Conservation (phyloP, 1,139 yeast species). For the Blastobotrys niveus region DNA sequence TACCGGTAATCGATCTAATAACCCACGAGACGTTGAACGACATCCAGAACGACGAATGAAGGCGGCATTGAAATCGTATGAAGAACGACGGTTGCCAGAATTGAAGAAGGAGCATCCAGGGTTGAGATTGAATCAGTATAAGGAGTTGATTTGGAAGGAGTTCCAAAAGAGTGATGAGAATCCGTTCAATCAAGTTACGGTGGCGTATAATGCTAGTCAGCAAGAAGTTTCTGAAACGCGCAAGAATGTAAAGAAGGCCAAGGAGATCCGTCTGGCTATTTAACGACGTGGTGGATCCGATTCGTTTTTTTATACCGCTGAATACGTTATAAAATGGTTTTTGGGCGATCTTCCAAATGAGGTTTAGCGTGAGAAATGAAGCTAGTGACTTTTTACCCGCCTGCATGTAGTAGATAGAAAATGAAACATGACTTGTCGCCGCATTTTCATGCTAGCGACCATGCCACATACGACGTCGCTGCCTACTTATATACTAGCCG, state of each 20-base stretch:
- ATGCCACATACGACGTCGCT: no score
- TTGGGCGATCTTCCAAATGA: no score
- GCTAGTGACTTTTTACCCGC: no score
- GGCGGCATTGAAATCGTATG: slow-evolving; percentile 70
- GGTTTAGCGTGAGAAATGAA: no score
- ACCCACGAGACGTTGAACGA: slow-evolving; percentile 60
- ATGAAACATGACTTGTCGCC: no score
- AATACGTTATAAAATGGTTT: no score
- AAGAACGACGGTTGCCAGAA: slow-evolving; percentile 68
- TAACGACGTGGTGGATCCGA: no score
- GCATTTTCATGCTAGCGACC: no score
- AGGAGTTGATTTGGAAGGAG: slow-evolving; percentile 69
- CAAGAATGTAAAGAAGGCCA: slow-evolving; percentile 44
- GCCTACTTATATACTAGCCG: no score
- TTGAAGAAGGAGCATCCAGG: slow-evolving; percentile 75
- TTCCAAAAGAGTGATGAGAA: slow-evolving; percentile 76
- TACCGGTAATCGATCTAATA: slow-evolving; percentile 21
- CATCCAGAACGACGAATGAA: slow-evolving; percentile 88
- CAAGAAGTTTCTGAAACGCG: slow-evolving; percentile 51
- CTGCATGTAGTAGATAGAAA: no score
- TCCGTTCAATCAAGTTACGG: slow-evolving; percentile 77
- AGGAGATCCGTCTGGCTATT: slow-evolving; percentile 22
- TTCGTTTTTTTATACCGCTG: no score
- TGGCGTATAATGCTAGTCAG: slow-evolving; percentile 55
- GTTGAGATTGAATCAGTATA: slow-evolving; percentile 69